A percentile compares a stretch with the other conserved stretches of the same genome.
phyloP scores from a whole-genome alignment of 1,139 yeast genomes.

The Meyerozyma carpophila region DNA sequence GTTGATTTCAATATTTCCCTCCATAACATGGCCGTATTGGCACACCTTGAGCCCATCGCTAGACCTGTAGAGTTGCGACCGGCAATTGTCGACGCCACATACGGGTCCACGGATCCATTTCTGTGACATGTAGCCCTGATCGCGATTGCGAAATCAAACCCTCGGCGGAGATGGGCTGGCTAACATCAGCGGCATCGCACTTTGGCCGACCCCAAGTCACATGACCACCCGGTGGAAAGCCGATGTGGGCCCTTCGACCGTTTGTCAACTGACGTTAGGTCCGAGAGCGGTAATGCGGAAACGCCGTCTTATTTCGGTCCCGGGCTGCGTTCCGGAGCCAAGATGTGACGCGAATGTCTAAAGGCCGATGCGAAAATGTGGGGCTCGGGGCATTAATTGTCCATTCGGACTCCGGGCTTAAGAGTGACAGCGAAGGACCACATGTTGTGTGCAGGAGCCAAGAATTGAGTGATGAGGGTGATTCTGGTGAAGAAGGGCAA shows the following conservation, averaged over 20 bases:
- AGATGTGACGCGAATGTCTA: neutral
- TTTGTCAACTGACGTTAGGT: neutral
- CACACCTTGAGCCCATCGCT: conserved; percentile 78
- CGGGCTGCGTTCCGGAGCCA: neutral
- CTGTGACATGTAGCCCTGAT: conserved; percentile 10
- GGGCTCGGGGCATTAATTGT: neutral
- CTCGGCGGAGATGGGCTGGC: neutral
- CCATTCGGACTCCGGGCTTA: neutral
- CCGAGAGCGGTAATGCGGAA: no score
- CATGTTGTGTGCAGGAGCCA: neutral
- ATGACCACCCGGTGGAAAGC: neutral
- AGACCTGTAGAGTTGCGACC: conserved; percentile 65
- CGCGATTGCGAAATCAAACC: neutral
- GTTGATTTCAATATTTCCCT: conserved; percentile 71
- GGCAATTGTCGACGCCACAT: conserved; percentile 89
- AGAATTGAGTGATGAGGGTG: neutral
- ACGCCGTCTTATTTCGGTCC: neutral
- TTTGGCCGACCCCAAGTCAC: neutral
- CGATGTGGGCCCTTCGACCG: neutral
- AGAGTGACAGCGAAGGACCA: neutral
- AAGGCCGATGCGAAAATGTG: neutral
- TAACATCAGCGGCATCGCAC: neutral
- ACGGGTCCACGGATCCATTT: conserved; percentile 65
- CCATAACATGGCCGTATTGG: conserved; percentile 84
- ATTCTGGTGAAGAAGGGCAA: neutral